Evolutionary conservation across 805 yeast species (phyloP).

Genomic region (Nakazawaea molendinolei): DNA sequence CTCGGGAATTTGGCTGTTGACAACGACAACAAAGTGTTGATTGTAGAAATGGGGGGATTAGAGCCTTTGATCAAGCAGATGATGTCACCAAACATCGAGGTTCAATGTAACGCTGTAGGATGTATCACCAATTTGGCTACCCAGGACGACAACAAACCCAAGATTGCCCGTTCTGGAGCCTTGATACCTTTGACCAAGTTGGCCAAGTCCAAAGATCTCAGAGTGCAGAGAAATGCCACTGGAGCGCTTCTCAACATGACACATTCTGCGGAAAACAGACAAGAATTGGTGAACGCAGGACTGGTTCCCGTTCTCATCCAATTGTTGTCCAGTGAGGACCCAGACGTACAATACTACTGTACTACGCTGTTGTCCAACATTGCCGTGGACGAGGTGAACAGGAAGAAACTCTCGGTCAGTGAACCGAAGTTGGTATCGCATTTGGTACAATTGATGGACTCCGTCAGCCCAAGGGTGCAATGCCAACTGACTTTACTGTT

Average conservation of each 20-base stretch:
- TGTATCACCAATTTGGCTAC: conserved; percentile 98
- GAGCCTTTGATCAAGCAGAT: conserved; percentile 95
- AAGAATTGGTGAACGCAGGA: conserved; percentile 94
- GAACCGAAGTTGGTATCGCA: conserved; percentile 89
- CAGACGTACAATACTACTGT: conserved; percentile 97
- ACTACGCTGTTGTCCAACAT: conserved; percentile 95
- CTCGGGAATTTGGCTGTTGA: conserved; percentile 97
- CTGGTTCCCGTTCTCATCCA: conserved; percentile 96
- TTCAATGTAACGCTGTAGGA: conserved; percentile 98
- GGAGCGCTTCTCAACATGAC: conserved; percentile 98
- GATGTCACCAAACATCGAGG: conserved; percentile 96
- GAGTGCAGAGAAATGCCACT: conserved; percentile 98
- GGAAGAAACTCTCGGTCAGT: conserved; percentile 81
- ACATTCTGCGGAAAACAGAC: conserved; percentile 93
- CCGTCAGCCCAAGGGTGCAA: conserved; percentile 89
- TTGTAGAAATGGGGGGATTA: conserved; percentile 97
- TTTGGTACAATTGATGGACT: conserved; percentile 86
- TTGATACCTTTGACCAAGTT: conserved; percentile 88
- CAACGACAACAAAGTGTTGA: conserved; percentile 85
- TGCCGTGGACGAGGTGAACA: conserved; percentile 91
- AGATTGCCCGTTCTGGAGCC: conserved; percentile 95
- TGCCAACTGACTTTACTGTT: conserved; percentile 97
- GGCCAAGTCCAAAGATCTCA: conserved; percentile 88
- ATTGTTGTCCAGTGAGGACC: conserved; percentile 75
- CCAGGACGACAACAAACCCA: conserved; percentile 92